phyloP scores from a whole-genome alignment of 495 filamentous ascomycete genomes.

The Neurospora sp. region DNA sequence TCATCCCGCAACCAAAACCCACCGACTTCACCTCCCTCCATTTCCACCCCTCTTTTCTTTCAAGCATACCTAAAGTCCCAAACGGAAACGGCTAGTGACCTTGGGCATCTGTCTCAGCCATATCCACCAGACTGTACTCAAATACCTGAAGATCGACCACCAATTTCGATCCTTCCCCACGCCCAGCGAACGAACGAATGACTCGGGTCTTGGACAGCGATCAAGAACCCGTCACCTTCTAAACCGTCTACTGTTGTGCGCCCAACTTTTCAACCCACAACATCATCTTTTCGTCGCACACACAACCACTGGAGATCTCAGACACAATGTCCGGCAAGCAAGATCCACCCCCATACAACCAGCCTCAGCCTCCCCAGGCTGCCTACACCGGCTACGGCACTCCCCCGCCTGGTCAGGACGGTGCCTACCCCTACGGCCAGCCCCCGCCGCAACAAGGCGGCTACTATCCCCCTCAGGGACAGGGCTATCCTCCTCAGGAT shows the following conservation, averaged over 20 bases:
- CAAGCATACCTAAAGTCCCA: not conserved
- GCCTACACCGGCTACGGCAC: constrained; percentile 6
- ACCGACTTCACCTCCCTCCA: not conserved
- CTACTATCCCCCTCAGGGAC: not conserved
- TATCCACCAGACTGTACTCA: not conserved
- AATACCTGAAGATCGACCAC: not conserved
- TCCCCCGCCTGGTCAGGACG: not conserved
- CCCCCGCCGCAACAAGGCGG: not conserved
- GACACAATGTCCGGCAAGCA: constrained; percentile 1
- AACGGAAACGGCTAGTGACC: not conserved
- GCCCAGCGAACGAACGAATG: not conserved
- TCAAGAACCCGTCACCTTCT: not conserved
- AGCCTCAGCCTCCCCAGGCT: constrained; percentile 7
- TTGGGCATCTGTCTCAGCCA: not conserved
- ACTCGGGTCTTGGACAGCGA: not conserved
- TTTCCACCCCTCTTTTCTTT: not conserved
- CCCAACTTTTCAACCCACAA: not conserved
- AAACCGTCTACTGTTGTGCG: not conserved
- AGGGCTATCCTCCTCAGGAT: not conserved
- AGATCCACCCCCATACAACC: not conserved
- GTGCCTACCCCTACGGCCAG: not conserved
- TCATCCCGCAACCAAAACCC: not conserved
- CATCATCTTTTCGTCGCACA: not conserved
- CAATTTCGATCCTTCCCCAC: not conserved
- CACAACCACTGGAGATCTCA: not conserved